Base-by-base conservation (phyloP, 192 early-diverging fungal genomes). In the Spizellomyces sp. region DNA sequence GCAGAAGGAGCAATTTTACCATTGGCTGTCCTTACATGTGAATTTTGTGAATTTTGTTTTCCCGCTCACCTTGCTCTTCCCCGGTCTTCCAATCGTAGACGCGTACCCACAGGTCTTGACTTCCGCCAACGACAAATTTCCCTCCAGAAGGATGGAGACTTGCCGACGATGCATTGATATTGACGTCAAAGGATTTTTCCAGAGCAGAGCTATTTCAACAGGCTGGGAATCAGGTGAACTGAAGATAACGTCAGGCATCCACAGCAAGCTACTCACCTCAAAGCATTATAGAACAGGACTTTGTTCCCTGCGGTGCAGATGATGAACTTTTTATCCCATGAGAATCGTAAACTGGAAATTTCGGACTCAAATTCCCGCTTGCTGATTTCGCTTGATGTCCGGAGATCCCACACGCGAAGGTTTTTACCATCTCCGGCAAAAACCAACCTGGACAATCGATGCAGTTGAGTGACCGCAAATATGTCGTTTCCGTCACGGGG, bases 21-120 rank as follows among this genome's bases (percentile, higher is more conserved):
- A 50, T 9, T 60, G 17, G 10, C 21, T 47, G 14, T 10, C 19
- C 14, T n/a, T 9, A 75, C 5, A 66, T n/a, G 10, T n/a, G 12
- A 56, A 62, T 21, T 64, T 19, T 19, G 27, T 1, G 36, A 59
- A 14, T 10, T 6, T 15, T 21, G 17, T 21, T 21, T 44, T 47
- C 6, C 2, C 8, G 60, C 67, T 44, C 69, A 87, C 84, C 84
- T 8, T 90, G 71, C 67, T 92, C 92, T 45, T 87, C 75, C 4
- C 89, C 94, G 0, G 84, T 82, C n/a, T 87, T 86, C 72, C 90
- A 95, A 42, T 94, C 93, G 68, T 90, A 91, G 63, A 90, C 90
- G 50, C 93, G 86, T 45, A 94, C 93, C 82, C 94, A 93, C 46
- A 95, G 80, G 75, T 96, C 94, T 1, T 83, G 84, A 57, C 75